Conservation (phyloP, 179 eudicot species). For the Drosera spatulata region DNA sequence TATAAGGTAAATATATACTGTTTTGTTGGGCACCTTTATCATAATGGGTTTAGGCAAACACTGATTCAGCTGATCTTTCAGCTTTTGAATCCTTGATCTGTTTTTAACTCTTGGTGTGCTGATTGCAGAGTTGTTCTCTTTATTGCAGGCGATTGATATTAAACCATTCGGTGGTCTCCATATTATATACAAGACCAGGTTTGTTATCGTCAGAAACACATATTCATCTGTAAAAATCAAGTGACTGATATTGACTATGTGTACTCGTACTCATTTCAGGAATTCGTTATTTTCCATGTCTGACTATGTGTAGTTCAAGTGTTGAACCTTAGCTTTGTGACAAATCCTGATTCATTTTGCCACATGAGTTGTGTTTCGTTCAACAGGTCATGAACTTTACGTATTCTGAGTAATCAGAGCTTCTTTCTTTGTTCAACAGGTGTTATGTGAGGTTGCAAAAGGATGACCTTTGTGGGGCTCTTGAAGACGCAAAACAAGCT, state of each 20-base stretch:
- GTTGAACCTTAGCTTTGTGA: background rate
- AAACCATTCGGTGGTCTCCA: constrained; percentile 71
- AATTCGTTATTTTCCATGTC: background rate
- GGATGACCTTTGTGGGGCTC: constrained; percentile 54
- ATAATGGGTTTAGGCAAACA: no score
- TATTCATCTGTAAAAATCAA: no score
- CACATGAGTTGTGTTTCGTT: no score
- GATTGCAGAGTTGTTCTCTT: constrained; percentile 1
- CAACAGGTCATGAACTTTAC: background rate
- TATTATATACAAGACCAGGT: constrained; percentile 59
- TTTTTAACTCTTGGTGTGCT: background rate
- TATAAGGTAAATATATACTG: no score
- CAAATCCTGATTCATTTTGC: no score
- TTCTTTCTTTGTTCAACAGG: constrained; percentile 21
- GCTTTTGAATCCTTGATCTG: no score
- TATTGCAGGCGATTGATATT: constrained; percentile 70
- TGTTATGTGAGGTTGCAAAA: constrained; percentile 44
- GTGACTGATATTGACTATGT: no score
- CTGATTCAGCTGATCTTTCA: no score
- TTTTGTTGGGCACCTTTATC: no score
- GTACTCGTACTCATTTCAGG: no score
- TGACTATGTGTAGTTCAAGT: background rate
- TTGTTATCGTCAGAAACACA: constrained; percentile 6
- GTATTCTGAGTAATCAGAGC: background rate
- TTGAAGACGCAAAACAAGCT: constrained; percentile 70